A percentile compares a stretch with the other conserved stretches of the same genome.
Conservation (phyloP, 345 rosid genomes). For the Dimocarpus longan region DNA sequence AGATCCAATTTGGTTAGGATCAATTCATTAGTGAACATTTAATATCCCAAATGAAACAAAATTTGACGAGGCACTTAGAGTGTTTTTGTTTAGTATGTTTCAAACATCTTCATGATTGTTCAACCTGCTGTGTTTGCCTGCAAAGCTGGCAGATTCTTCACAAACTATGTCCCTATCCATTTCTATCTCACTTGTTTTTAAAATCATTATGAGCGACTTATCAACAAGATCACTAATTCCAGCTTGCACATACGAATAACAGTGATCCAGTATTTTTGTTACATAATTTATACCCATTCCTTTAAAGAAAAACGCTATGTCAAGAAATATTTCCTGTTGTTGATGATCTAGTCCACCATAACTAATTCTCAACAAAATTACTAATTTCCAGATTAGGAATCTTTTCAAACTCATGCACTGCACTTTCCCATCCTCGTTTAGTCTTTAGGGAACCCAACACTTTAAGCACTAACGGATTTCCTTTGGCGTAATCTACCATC, state of each 20-base stretch:
- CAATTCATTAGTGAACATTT: background rate
- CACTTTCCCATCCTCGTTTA: background rate
- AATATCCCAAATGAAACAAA: background rate
- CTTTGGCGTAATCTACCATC: background rate
- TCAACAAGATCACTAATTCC: conserved; percentile 16
- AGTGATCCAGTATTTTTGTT: conserved; percentile 22
- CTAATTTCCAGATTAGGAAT: background rate
- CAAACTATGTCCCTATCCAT: conserved; percentile 10
- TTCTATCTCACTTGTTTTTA: conserved; percentile 15
- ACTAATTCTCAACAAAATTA: conserved; percentile 15
- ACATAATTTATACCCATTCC: conserved; percentile 20
- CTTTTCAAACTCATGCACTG: background rate
- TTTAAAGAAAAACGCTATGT: conserved; percentile 49
- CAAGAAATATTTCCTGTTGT: conserved; percentile 42
- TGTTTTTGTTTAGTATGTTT: background rate
- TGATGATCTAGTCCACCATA: background rate
- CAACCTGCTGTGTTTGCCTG: conserved; percentile 6
- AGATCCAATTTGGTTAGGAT: no score
- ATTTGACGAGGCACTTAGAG: background rate
- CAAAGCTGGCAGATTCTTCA: background rate
- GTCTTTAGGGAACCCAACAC: background rate
- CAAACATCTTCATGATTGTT: background rate
- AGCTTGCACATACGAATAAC: background rate
- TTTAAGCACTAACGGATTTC: conserved; percentile 24
- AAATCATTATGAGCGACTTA: conserved; percentile 36